Evolutionary conservation across 805 yeast species (phyloP).

Genomic region (Lachancea sp.): DNA sequence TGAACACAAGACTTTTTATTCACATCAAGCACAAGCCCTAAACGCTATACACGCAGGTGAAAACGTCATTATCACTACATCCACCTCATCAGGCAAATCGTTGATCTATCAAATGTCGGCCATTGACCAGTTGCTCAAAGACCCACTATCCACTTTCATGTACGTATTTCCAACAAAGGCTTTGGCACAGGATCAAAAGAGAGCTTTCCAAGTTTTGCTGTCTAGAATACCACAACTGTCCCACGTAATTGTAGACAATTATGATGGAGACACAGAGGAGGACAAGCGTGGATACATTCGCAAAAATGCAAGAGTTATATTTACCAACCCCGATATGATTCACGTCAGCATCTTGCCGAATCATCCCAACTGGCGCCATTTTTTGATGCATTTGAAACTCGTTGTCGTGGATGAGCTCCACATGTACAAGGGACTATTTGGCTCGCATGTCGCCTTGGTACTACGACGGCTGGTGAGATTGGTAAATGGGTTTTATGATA

Average conservation of each 20-base stretch:
- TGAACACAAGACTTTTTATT: slow-evolving; percentile 47
- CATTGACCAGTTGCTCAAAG: slow-evolving; percentile 39
- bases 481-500: slow-evolving; percentile 29
- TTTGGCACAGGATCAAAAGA: slow-evolving; percentile 90
- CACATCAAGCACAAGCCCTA: slow-evolving; percentile 80
- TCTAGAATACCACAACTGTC: slow-evolving; percentile 41
- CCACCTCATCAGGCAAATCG: slow-evolving; percentile 95
- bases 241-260: slow-evolving; percentile 61
- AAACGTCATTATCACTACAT: slow-evolving; percentile 83
- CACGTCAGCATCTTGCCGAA: slow-evolving; percentile 81
- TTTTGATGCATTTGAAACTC: slow-evolving; percentile 55
- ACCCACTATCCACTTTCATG: slow-evolving; percentile 54
- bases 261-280: slow-evolving; percentile 87
- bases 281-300: slow-evolving; percentile 49
- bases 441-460: slow-evolving; percentile 82
- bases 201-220: slow-evolving; percentile 61
- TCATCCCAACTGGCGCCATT: slow-evolving; percentile 65
- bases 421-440: slow-evolving; percentile 83
- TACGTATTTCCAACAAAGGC: slow-evolving; percentile 97
- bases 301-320: slow-evolving; percentile 65
- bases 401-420: slow-evolving; percentile 85
- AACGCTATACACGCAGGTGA: slow-evolving; percentile 48
- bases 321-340: slow-evolving; percentile 92
- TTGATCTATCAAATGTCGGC: slow-evolving; percentile 87
- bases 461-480: slow-evolving; percentile 74